phyloP scores from a whole-genome alignment of 257 asterid species.

The Galeopsis tetrahit region DNA sequence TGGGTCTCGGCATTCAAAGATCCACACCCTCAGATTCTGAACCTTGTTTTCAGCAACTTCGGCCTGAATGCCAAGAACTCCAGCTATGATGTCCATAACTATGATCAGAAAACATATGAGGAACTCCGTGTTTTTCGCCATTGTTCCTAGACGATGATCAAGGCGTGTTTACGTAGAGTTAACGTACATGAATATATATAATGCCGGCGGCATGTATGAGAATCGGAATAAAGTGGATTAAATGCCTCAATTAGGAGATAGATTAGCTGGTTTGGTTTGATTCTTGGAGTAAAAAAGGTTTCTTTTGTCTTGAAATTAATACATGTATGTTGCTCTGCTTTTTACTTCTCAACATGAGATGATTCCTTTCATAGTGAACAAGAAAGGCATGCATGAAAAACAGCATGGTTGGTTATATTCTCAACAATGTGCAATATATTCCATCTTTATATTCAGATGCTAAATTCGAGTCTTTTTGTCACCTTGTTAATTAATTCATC shows the following conservation, averaged over 20 bases:
- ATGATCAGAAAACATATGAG: constrained; percentile 49
- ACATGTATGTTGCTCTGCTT: constrained; percentile 37
- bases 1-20: constrained; percentile 81
- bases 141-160: constrained; percentile 6
- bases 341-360: constrained; percentile 25
- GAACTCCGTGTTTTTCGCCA: constrained; percentile 47
- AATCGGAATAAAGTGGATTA: constrained; percentile 64
- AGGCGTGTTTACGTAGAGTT: background rate
- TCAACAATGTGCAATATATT: constrained; percentile 34
- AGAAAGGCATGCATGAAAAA: constrained; percentile 49
- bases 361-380: constrained; percentile 76
- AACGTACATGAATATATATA: constrained; percentile 25
- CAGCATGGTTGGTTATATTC: constrained; percentile 45
- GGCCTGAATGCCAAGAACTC: constrained; percentile 61
- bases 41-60: constrained; percentile 66
- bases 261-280: constrained; percentile 56
- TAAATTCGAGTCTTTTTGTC: constrained; percentile 1
- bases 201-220: constrained; percentile 34
- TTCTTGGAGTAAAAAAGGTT: constrained; percentile 48
- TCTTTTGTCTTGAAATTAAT: constrained; percentile 51
- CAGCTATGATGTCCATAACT: constrained; percentile 53
- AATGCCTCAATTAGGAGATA: constrained; percentile 32
- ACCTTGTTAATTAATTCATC: constrained; percentile 34
- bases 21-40: constrained; percentile 57
- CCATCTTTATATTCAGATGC: constrained; percentile 19